Base-by-base conservation (phyloP, 306 rosid species). In the Citrullus mucosospermus region DNA sequence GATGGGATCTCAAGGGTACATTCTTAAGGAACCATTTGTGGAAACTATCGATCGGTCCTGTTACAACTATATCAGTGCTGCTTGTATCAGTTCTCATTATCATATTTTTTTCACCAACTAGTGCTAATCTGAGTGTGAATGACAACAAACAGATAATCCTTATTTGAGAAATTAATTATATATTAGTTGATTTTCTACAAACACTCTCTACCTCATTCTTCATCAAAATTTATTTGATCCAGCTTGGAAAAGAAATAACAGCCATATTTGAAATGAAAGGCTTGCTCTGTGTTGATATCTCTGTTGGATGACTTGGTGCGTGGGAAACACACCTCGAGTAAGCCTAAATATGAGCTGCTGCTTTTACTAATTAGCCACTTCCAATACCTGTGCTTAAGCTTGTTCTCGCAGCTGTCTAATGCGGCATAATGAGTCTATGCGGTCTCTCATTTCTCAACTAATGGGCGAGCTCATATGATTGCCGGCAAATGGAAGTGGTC, bases 21-120 rank as follows among this genome's bases (percentile, higher is more conserved):
- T 80, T 75, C 67, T 81, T 39, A 80, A 80, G 79, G 83, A 80
- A 78, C 76, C 78, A 80, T 79, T 59, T 84, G 67, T 80, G 77
- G 72, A 53, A 82, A 82, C 87, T 83, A 85, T 88, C 87, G 87
- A 89, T 88, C 86, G 87, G 87, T 85, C 85, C 83, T 83, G 88
- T 83, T 73, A 78, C 73, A 78, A 90, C 84, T 83, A 74, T 80
- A 83, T 85, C 80, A 57, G 86, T 86, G 82, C 83, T 68, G 85
- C 87, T 82, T 86, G 86, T 90, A 81, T 84, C 79, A 80, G 76
- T 80, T 65, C 53, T 44, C n/a, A 76, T 61, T 82, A 83, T 53
- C 78, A 53, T 73, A 14, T 53, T 74, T 74, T 74, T 53, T 74
- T 54, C 30, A 13, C 63, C 77, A 72, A 50, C 77, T 72, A 50